Conservation (phyloP, 2,329 filamentous ascomycete species). For the Diatrype stigma region DNA sequence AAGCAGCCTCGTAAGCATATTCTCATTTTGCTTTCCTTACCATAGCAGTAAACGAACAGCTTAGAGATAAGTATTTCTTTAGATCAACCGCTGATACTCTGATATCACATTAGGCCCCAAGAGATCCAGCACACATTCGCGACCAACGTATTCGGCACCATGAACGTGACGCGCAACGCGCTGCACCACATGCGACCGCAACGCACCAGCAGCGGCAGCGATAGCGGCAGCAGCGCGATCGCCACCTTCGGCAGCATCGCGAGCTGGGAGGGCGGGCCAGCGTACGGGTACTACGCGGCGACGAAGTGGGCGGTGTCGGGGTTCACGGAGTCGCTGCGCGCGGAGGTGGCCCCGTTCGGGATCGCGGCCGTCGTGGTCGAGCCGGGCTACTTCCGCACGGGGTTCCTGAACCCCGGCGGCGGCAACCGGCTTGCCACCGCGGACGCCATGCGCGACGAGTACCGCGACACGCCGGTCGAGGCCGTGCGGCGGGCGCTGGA, state of each 20-base stretch:
- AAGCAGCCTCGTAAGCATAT: constrained; percentile 30
- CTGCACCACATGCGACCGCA: constrained; percentile 33
- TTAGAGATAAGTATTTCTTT: too few species aligned
- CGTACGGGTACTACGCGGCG: constrained; percentile 32
- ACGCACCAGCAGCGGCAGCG: constrained; percentile 2
- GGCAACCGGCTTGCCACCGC: constrained; percentile 19
- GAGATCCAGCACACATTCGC: constrained; percentile 27
- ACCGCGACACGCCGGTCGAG: constrained; percentile 23
- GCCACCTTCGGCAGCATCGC: constrained; percentile 39
- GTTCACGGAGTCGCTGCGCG: constrained; percentile 30
- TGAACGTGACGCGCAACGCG: constrained; percentile 33
- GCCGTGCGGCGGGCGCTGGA: constrained; percentile 27
- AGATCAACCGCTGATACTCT: too few species aligned
- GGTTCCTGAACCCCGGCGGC: constrained; percentile 37
- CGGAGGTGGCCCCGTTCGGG: constrained; percentile 32
- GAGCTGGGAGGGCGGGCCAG: constrained; percentile 28
- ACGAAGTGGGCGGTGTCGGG: constrained; percentile 38
- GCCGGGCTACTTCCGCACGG: constrained; percentile 51
- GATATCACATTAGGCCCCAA: constrained; percentile 10
- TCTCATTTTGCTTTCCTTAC: background rate
- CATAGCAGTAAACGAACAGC: too few species aligned
- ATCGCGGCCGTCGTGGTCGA: constrained; percentile 41
- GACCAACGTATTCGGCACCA: constrained; percentile 38
- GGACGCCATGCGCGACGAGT: constrained; percentile 28
- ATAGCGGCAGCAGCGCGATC: constrained; percentile 26